Percentiles rank a stretch among this genome's conserved stretches.
Conservation (phyloP, 768 basidiomycete genomes). For the Mrakia frigida region DNA sequence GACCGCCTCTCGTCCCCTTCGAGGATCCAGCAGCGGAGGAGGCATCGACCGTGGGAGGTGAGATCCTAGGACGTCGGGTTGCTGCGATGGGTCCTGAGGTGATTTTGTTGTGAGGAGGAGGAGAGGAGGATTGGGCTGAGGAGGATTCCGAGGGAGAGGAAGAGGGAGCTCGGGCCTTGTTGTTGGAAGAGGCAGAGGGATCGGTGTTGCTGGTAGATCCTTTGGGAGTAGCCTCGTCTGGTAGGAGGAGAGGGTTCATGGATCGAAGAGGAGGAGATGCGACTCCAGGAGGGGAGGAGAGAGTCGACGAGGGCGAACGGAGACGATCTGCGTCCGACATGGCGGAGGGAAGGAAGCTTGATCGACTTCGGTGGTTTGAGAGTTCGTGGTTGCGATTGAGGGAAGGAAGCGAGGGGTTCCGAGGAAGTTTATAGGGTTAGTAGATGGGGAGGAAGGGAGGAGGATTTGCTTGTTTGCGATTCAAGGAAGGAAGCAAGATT, state of each 20-base stretch:
- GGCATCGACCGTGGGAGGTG: neutral
- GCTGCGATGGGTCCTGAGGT: slow-evolving; percentile 16
- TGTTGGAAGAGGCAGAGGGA: neutral
- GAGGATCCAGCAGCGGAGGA: neutral
- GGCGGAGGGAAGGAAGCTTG: neutral
- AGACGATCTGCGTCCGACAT: slow-evolving; percentile 1
- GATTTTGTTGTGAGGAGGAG: slow-evolving; percentile 16
- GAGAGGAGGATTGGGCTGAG: neutral
- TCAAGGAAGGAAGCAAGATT: too few relatives aligned
- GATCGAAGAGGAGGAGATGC: neutral
- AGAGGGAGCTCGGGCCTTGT: neutral
- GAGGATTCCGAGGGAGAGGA: neutral
- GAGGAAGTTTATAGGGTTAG: neutral
- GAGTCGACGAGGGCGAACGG: slow-evolving; percentile 6
- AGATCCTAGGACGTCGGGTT: neutral
- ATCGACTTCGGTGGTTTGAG: neutral
- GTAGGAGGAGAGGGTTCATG: neutral
- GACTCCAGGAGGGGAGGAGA: slow-evolving; percentile 11
- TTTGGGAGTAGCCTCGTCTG: neutral
- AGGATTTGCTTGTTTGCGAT: neutral
- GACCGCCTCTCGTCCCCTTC: neutral
- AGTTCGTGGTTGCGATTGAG: neutral
- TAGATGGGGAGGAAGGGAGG: neutral
- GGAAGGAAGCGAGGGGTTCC: too few relatives aligned
- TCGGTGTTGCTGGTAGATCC: neutral